Conservation (phyloP, 139 green algal genomes). For the Edaphochlamys debaryana region DNA sequence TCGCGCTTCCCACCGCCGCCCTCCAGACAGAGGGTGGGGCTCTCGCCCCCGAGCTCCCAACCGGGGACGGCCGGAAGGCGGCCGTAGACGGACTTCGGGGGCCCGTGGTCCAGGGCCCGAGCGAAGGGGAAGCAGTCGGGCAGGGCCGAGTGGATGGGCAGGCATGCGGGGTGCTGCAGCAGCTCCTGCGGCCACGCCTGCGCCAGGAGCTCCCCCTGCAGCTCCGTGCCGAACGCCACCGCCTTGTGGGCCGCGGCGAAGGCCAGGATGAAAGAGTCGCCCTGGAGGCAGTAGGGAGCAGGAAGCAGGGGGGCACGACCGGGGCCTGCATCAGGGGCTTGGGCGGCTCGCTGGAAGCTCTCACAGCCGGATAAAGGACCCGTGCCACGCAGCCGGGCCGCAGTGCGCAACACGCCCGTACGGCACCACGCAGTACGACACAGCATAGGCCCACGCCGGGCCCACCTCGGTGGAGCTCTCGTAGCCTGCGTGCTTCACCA, state of each 20-base stretch:
- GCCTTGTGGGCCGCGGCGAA: slow-evolving; percentile 33
- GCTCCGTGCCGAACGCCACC: slow-evolving; percentile 13
- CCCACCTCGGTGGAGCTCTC: slow-evolving; percentile 31
- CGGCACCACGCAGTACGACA: too few relatives aligned
- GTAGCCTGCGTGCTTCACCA: slow-evolving; percentile 26
- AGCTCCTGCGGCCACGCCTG: neutral
- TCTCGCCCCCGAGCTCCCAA: too few relatives aligned
- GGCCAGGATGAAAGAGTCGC: slow-evolving; percentile 43
- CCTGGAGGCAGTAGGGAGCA: neutral
- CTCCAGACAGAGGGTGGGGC: too few relatives aligned
- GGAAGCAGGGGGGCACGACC: neutral
- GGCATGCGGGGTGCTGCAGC: neutral
- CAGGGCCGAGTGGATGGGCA: neutral
- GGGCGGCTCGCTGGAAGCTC: neutral
- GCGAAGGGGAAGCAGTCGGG: slow-evolving; percentile 8
- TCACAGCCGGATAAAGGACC: too few relatives aligned
- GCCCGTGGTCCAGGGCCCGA: too few relatives aligned
- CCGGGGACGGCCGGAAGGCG: too few relatives aligned
- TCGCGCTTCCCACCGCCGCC: too few relatives aligned
- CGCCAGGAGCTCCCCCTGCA: slow-evolving; percentile 29
- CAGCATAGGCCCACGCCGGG: too few relatives aligned
- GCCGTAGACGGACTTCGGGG: too few relatives aligned
- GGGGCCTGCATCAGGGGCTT: neutral
- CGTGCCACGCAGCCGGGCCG: too few relatives aligned
- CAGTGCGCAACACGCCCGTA: too few relatives aligned